Percentiles rank a stretch among this genome's conserved stretches.
Evolutionary conservation across 495 filamentous ascomycete species (phyloP).

Genomic region (Neurospora sp.): DNA sequence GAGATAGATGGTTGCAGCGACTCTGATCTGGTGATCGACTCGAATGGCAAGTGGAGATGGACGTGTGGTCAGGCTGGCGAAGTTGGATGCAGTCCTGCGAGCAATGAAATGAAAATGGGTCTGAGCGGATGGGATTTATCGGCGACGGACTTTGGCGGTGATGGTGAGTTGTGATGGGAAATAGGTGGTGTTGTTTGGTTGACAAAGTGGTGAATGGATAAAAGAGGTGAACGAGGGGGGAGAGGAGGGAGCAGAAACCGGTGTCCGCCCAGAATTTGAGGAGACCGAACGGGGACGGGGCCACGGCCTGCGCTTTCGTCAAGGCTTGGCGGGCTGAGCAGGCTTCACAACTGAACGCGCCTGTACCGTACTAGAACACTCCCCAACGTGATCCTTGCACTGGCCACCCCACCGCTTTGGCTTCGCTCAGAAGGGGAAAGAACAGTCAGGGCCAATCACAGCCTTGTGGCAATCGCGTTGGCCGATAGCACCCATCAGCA

Average conservation of each 20-base stretch:
- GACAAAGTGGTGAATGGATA: background rate
- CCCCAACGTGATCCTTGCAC: background rate
- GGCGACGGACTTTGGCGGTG: constrained; percentile 7
- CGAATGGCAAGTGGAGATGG: constrained; percentile 2
- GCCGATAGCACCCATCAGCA: background rate
- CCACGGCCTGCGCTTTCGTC: background rate
- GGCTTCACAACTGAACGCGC: background rate
- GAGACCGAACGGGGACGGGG: background rate
- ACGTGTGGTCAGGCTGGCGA: constrained; percentile 22
- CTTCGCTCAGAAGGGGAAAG: background rate
- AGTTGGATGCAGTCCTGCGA: constrained; percentile 34
- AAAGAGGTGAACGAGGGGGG: background rate
- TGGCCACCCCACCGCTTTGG: background rate
- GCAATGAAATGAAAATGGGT: constrained; percentile 10
- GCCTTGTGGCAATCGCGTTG: background rate
- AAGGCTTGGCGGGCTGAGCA: background rate
- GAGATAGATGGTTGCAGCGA: constrained; percentile 1
- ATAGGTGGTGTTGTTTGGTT: background rate
- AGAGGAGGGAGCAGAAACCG: background rate
- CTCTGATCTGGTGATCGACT: background rate
- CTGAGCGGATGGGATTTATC: constrained; percentile 9
- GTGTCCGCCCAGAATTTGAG: background rate
- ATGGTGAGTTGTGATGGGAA: constrained; percentile 11
- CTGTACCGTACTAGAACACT: background rate
- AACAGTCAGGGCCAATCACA: background rate